Evolutionary conservation across 495 filamentous ascomycete species (phyloP).

Genomic region (Glutinoglossum americanum): DNA sequence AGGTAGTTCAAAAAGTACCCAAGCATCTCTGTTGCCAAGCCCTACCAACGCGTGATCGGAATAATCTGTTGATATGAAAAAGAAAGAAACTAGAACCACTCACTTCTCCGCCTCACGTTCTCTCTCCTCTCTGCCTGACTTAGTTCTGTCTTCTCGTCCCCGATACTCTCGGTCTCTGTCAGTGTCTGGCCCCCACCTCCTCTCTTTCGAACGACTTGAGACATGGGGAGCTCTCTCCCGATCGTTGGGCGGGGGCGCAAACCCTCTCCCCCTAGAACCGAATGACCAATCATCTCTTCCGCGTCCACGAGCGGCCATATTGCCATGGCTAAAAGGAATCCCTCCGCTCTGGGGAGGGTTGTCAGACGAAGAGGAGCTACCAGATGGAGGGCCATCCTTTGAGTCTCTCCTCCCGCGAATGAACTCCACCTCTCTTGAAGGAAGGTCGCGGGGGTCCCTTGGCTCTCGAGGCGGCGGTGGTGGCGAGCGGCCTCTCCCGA

Average conservation of each 20-base stretch:
- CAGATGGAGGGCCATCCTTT: slow-evolving; percentile 41
- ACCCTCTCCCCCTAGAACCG: slow-evolving; percentile 23
- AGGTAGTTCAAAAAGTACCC: too few species aligned
- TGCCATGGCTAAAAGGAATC: slow-evolving; percentile 27
- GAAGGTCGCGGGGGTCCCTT: slow-evolving; percentile 16
- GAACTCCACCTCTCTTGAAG: slow-evolving; percentile 19
- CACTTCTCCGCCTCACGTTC: slow-evolving; percentile 17
- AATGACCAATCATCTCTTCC: slow-evolving; percentile 46
- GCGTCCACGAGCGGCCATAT: slow-evolving; percentile 38
- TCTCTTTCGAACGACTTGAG: slow-evolving; percentile 50
- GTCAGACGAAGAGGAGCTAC: slow-evolving; percentile 28
- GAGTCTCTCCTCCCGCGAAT: slow-evolving; percentile 32
- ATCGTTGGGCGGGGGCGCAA: slow-evolving; percentile 42
- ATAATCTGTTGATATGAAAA: not conserved
- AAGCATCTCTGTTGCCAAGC: too few species aligned
- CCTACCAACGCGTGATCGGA: too few species aligned
- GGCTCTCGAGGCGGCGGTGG: slow-evolving; percentile 12
- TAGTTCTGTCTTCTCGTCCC: slow-evolving; percentile 17
- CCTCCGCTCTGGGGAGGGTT: slow-evolving; percentile 33
- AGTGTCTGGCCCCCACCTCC: slow-evolving; percentile 25
- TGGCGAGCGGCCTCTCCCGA: slow-evolving; percentile 11
- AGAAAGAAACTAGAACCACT: not conserved
- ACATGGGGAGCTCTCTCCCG: slow-evolving; percentile 28
- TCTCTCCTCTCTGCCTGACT: slow-evolving; percentile 24
- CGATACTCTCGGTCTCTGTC: slow-evolving; percentile 12